Conservation (phyloP, 1,139 yeast genomes). For the Pichia kudriavzevii region DNA sequence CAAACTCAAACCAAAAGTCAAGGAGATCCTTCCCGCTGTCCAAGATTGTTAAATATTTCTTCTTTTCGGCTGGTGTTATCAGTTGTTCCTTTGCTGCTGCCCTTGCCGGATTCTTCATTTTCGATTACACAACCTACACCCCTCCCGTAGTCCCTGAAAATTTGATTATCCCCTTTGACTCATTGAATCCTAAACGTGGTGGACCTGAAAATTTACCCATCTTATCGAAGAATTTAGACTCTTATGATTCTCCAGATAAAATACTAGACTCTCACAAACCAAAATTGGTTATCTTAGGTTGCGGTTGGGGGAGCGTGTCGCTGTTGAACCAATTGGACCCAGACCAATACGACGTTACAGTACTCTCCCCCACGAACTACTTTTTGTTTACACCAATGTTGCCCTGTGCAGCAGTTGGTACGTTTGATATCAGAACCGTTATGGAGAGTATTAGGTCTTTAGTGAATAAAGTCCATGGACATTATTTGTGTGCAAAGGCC, state of each 20-base stretch:
- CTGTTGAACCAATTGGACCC: conserved; percentile 37
- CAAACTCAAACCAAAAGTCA: no score
- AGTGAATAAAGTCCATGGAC: conserved; percentile 42
- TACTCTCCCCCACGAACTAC: conserved; percentile 54
- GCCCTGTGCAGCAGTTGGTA: conserved; percentile 56
- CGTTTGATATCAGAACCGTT: conserved; percentile 44
- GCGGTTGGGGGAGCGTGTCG: conserved; percentile 57
- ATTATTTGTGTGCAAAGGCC: conserved; percentile 50
- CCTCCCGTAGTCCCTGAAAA: conserved; percentile 24
- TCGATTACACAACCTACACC: conserved; percentile 52
- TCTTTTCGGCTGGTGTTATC: conserved; percentile 34
- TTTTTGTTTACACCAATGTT: conserved; percentile 53
- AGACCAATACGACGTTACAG: conserved; percentile 50
- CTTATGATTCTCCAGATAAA: conserved; percentile 40
- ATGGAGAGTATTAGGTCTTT: conserved; percentile 53
- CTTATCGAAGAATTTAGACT: conserved; percentile 44
- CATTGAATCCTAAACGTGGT: conserved; percentile 48
- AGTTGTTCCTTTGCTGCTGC: conserved; percentile 33
- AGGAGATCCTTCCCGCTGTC: conserved; percentile 1
- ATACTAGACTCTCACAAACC: conserved; percentile 38
- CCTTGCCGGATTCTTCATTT: conserved; percentile 43
- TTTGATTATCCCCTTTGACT: conserved; percentile 35
- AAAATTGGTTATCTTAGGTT: conserved; percentile 47
- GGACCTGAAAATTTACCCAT: conserved; percentile 65
- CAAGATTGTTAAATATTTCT: no score